These are phyloP conservation scores for Amylostereum areolatum DNA, from an alignment of 1,284 basidiomycete species.

Conservation along the genomic window DNA sequence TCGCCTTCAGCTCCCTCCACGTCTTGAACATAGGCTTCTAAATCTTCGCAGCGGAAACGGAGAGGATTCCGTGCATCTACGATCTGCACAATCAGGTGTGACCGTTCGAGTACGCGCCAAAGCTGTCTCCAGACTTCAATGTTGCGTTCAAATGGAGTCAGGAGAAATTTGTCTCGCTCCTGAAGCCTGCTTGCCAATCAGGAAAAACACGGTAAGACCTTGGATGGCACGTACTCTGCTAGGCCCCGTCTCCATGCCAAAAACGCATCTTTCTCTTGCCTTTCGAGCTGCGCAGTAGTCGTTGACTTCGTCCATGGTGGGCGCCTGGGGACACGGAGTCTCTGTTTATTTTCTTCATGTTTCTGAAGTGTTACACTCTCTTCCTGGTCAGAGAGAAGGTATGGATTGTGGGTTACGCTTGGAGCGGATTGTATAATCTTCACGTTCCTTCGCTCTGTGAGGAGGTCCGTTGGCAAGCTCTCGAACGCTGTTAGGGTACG, in stretches of 20 bases:
- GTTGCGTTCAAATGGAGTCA: constrained; percentile 95
- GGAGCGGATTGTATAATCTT: constrained; percentile 77
- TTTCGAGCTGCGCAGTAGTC: constrained; percentile 73
- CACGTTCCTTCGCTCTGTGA: constrained; percentile 82
- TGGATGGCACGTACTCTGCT: constrained; percentile 63
- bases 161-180: constrained; percentile 72
- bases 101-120: constrained; percentile 92
- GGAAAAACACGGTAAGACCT: constrained; percentile 1
- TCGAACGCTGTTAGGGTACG: constrained; percentile 2
- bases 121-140: constrained; percentile 95
- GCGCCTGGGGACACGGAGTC: constrained; percentile 78
- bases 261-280: constrained; percentile 84
- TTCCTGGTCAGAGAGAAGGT: constrained; percentile 80
- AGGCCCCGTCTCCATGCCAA: constrained; percentile 87
- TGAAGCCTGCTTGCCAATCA: constrained; percentile 49
- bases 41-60: constrained; percentile 86
- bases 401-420: constrained; percentile 72
- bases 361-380: constrained; percentile 70
- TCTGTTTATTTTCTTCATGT: constrained; percentile 68
- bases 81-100: constrained; percentile 91
- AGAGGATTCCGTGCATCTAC: constrained; percentile 93
- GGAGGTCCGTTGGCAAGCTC: constrained; percentile 9
- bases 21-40: constrained; percentile 83
- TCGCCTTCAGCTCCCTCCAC: constrained; percentile 76
- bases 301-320: constrained; percentile 83